Percentiles rank a stretch among this genome's conserved stretches.
Conservation (phyloP, 2,329 filamentous ascomycete genomes). For the Nannizzia gypsea region DNA sequence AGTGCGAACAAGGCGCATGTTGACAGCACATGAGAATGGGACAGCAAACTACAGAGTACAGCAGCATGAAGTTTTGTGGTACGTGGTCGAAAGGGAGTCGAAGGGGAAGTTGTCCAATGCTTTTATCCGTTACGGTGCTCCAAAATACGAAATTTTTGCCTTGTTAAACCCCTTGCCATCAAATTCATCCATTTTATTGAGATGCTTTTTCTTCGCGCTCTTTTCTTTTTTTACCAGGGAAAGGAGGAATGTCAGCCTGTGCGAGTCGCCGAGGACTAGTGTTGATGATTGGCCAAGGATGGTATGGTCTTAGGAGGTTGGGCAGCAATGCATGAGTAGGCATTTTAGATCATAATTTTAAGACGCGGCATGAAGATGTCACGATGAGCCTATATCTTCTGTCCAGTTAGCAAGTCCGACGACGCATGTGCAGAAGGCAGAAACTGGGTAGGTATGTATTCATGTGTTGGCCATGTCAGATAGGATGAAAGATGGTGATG, state of each 20-base stretch:
- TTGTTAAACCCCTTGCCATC: too few relatives aligned
- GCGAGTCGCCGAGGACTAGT: neutral
- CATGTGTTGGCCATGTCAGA: conserved; percentile 7
- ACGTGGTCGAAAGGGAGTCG: too few relatives aligned
- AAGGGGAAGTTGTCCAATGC: too few relatives aligned
- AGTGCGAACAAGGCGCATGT: too few relatives aligned
- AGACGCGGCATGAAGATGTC: neutral
- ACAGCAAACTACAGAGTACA: too few relatives aligned
- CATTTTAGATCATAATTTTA: neutral
- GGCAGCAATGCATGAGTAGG: neutral
- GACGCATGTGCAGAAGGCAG: neutral
- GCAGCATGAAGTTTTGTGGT: too few relatives aligned
- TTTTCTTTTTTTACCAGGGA: neutral
- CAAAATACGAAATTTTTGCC: too few relatives aligned
- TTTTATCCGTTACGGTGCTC: too few relatives aligned
- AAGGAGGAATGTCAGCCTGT: neutral
- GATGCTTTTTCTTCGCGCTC: neutral
- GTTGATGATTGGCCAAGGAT: neutral
- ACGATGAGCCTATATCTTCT: neutral
- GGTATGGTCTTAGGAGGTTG: neutral
- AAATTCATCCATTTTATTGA: too few relatives aligned
- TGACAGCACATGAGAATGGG: too few relatives aligned
- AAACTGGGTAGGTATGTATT: neutral
- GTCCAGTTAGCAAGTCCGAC: neutral
- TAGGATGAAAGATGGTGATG: conserved; percentile 19